Evolutionary conservation across 2,329 filamentous ascomycete species (phyloP).

Genomic region (Rasamsonia emersonii): DNA sequence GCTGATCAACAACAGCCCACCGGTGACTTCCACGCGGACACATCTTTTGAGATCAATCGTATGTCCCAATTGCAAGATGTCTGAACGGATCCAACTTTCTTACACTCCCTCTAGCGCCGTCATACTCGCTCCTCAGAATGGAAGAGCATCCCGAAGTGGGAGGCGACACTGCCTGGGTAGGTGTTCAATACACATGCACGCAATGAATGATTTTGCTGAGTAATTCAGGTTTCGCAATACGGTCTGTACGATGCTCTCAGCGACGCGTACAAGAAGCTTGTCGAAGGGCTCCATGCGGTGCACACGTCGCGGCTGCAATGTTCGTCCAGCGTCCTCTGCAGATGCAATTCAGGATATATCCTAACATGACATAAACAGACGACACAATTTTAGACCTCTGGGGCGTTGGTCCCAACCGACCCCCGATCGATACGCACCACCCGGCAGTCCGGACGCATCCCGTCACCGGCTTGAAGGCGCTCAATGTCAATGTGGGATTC

Average conservation of each 20-base stretch:
- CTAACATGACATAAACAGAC: slow-evolving; percentile 13
- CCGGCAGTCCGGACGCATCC: slow-evolving; percentile 44
- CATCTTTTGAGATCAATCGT: slow-evolving; percentile 44
- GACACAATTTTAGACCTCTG: slow-evolving; percentile 41
- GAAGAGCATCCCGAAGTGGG: slow-evolving; percentile 42
- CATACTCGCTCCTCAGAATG: slow-evolving; percentile 44
- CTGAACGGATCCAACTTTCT: not conserved
- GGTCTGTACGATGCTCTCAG: slow-evolving; percentile 41
- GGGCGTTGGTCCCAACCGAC: slow-evolving; percentile 33
- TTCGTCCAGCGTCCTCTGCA: slow-evolving; percentile 5
- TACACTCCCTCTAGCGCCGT: slow-evolving; percentile 27
- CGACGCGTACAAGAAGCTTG: slow-evolving; percentile 33
- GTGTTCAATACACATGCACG: not conserved
- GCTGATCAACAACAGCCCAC: slow-evolving; percentile 18
- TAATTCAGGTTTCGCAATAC: slow-evolving; percentile 29
- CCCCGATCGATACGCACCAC: slow-evolving; percentile 42
- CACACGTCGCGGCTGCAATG: slow-evolving; percentile 40
- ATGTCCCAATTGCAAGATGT: slow-evolving; percentile 1
- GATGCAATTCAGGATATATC: not conserved
- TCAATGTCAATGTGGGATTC: slow-evolving; percentile 41
- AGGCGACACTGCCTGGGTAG: slow-evolving; percentile 41
- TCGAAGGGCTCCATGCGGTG: slow-evolving; percentile 38
- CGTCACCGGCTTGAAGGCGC: slow-evolving; percentile 38
- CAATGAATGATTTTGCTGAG: not conserved
- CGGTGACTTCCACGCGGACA: slow-evolving; percentile 43